Base-by-base conservation (phyloP, 495 filamentous ascomycete genomes). In the Aspergillus sclerotioniger region DNA sequence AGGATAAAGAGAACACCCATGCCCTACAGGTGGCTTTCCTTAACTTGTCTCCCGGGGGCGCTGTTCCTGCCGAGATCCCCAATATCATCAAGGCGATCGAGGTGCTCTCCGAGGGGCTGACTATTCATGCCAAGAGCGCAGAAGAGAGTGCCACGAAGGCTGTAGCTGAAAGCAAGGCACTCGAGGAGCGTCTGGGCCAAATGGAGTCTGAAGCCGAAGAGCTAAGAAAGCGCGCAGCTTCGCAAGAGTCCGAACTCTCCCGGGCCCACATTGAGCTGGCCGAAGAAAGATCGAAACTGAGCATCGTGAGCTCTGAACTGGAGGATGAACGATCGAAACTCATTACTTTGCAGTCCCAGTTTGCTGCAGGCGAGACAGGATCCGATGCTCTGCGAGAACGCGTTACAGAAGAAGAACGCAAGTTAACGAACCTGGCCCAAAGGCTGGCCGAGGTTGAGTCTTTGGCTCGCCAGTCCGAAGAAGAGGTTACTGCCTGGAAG, bases 281-380 rank as follows among this genome's bases (percentile, higher is more conserved):
- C 16, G 77, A 84, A 44, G 83, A 87, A 59, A 80, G 80, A 56
- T 82, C 83, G 5, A 84, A 84, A 60, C 72, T 82, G 2, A 62
- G 71, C 0, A 77, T 81, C 0, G 71, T 92, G 17, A 78, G 84
- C 53, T 71, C 72, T 17, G 89, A 95, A 61, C 72, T 96, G 20
- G 73, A 82, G 8, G 82, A 88, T 32, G 84, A 88, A 51, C 84
- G 86, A 25, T 72, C 78, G 9, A 85, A 89, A 57, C 76, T 93
- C 21, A 78, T 76, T 41, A 73, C 82, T 15, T 76, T 96, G 29
- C 82, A 88, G 54, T 73, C 74, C 13, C 86, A 85, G 68, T 84
- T 94, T 65, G 81, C 86, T 6, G 87, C 89, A 41, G 91, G 89
- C 32, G 89, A 92, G 65, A 91, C 84, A 7, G 89, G 89, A 20